Conservation (phyloP, 345 rosid genomes). For the Combretum micranthum region DNA sequence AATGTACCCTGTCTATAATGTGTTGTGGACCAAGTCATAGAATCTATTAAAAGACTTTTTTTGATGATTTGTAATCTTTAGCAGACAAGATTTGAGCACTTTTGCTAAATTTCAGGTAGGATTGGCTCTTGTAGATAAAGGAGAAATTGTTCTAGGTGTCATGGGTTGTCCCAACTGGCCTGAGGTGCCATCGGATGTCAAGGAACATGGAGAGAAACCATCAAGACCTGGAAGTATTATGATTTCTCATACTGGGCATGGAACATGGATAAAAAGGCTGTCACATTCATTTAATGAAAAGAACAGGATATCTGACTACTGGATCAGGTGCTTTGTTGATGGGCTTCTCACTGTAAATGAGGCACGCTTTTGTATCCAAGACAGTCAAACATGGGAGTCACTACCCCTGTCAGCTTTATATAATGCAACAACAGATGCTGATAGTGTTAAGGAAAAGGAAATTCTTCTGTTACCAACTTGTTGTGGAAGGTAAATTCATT, state of each 20-base stretch:
- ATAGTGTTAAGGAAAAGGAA: conserved; percentile 31
- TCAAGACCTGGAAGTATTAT: conserved; percentile 46
- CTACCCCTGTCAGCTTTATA: conserved; percentile 51
- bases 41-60: too few relatives aligned
- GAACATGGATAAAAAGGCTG: conserved; percentile 67
- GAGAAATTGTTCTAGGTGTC: conserved; percentile 65
- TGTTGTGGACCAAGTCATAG: too few relatives aligned
- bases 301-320: conserved; percentile 27
- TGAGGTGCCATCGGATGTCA: conserved; percentile 20
- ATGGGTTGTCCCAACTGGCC: conserved; percentile 96
- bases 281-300: conserved; percentile 15
- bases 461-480: conserved; percentile 50
- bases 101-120: conserved; percentile 58
- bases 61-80: too few relatives aligned
- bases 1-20: too few relatives aligned
- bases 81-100: background rate
- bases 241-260: conserved; percentile 71
- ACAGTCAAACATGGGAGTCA: conserved; percentile 75
- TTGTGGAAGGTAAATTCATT: conserved; percentile 69
- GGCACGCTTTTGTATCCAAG: conserved; percentile 69
- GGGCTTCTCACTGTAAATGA: conserved; percentile 26
- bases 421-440: conserved; percentile 31
- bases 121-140: conserved; percentile 81
- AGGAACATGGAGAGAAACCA: conserved; percentile 13
- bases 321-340: conserved; percentile 79